Evolutionary conservation across 192 early-diverging fungal species (phyloP).

Genomic region (Linnemannia exigua): DNA sequence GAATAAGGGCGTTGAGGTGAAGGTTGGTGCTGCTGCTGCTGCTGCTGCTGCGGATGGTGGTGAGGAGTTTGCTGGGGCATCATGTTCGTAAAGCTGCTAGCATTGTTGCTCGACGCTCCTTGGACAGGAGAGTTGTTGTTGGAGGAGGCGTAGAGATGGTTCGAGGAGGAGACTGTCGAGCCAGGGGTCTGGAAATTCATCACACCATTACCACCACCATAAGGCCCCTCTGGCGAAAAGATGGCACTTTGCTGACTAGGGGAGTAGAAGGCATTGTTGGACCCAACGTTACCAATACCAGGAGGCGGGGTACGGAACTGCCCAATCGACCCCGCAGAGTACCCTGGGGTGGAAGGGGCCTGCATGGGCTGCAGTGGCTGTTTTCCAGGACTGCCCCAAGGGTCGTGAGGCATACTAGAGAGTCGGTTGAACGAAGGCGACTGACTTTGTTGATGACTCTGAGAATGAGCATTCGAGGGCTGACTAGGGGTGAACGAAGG

Average conservation of each 20-base stretch:
- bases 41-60: conserved; percentile 25
- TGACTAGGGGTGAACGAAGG: conserved; percentile 25
- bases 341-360: conserved; percentile 17
- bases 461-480: neutral
- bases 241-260: conserved; percentile 17
- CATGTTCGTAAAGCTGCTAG: conserved; percentile 6
- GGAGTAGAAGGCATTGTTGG: conserved; percentile 31
- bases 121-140: conserved; percentile 49
- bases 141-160: conserved; percentile 37
- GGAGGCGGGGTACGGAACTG: conserved; percentile 55
- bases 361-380: conserved; percentile 35
- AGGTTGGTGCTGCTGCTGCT: conserved; percentile 41
- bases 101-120: conserved; percentile 31
- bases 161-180: conserved; percentile 15
- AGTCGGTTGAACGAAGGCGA: conserved; percentile 32
- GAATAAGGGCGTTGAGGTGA: conserved; percentile 43
- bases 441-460: conserved; percentile 22
- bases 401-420: conserved; percentile 42
- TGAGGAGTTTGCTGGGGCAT: conserved; percentile 25
- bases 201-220: conserved; percentile 1
- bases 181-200: conserved; percentile 34
- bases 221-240: conserved; percentile 54
- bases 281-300: conserved; percentile 20
- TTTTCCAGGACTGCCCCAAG: conserved; percentile 36
- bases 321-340: conserved; percentile 22